Percentiles rank a stretch among this genome's conserved stretches.
These are phyloP conservation scores for Pyricularia grisea DNA, from an alignment of 2,329 filamentous ascomycete species.

Conservation along the genomic window DNA sequence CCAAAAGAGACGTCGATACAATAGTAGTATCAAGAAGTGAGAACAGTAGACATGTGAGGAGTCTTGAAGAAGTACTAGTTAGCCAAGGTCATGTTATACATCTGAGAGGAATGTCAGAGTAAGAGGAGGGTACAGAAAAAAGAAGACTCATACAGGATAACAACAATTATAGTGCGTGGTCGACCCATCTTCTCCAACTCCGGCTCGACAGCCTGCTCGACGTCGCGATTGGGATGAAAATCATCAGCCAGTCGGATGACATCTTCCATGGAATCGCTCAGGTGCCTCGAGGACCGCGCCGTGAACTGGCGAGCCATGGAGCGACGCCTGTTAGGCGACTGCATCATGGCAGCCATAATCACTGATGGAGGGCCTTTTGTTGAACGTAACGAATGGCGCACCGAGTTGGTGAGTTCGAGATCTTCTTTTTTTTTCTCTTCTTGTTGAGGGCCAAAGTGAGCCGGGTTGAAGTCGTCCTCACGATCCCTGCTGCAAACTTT, in stretches of 20 bases:
- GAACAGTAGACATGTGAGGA: conserved; percentile 14
- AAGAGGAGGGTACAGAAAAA: too few species aligned
- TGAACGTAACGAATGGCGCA: neutral
- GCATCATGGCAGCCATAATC: neutral
- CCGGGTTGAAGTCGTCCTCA: neutral
- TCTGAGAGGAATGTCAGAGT: neutral
- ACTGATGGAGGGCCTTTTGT: neutral
- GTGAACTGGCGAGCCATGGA: neutral
- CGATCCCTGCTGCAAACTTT: neutral
- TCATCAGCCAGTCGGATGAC: neutral
- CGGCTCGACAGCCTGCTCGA: neutral
- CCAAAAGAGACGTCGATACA: conserved; percentile 14
- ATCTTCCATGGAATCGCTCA: conserved; percentile 4
- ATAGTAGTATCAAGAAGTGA: conserved; percentile 15
- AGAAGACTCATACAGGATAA: neutral
- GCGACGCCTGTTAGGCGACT: neutral
- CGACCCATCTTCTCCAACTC: neutral
- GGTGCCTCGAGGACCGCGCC: neutral
- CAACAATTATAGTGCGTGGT: neutral
- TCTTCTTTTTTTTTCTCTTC: neutral
- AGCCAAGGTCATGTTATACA: neutral
- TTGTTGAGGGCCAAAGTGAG: neutral
- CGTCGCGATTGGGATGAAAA: neutral
- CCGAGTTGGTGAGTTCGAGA: neutral
- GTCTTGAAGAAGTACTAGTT: conserved; percentile 2